phyloP scores from a whole-genome alignment of 2,329 filamentous ascomycete species.

The Didymella glomerata region DNA sequence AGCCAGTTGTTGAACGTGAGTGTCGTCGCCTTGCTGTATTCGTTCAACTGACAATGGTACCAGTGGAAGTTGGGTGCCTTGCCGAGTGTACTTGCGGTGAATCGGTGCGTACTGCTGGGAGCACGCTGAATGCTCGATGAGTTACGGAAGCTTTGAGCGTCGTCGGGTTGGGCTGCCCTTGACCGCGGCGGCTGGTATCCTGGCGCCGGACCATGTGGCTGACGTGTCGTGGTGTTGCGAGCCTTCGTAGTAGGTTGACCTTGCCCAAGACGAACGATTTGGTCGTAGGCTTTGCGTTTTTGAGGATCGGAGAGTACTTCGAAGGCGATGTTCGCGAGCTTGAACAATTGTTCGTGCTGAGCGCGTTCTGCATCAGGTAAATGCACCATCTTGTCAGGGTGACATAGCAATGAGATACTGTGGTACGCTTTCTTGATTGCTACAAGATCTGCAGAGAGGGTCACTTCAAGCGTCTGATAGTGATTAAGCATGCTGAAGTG shows the following conservation, averaged over 20 bases:
- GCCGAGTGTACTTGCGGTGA: neutral
- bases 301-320: conserved; percentile 1
- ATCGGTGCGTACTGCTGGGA: neutral
- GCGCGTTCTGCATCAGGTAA: neutral
- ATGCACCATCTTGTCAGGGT: conserved; percentile 8
- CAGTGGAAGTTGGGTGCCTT: conserved; percentile 3
- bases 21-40: neutral
- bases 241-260: neutral
- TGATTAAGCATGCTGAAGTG: conserved; percentile 1
- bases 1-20: conserved; percentile 5
- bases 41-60: conserved; percentile 1
- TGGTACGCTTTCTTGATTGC: conserved; percentile 9
- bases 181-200: neutral
- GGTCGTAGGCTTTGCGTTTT: conserved; percentile 2
- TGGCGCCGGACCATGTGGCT: neutral
- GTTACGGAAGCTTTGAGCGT: neutral
- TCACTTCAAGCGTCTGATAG: neutral
- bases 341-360: conserved; percentile 1
- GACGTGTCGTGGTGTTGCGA: neutral
- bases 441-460: neutral
- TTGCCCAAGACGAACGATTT: neutral
- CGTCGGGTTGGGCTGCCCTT: neutral
- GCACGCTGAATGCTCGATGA: neutral
- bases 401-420: conserved; percentile 3
- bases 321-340: conserved; percentile 5